Conservation (phyloP, 192 early-diverging fungal species). For the Backusella liffmaniae region DNA sequence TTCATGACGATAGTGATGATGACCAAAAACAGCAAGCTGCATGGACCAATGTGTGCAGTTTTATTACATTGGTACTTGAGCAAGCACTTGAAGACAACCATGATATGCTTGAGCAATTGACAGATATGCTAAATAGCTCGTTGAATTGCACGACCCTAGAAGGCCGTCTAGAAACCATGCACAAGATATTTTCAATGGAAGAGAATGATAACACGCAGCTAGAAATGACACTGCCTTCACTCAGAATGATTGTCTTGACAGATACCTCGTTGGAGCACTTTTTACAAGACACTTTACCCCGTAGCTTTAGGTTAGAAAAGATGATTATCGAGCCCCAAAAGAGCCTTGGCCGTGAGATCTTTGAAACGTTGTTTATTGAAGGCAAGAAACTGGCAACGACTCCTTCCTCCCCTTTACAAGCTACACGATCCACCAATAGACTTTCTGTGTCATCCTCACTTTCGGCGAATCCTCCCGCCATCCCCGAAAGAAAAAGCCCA, state of each 20-base stretch:
- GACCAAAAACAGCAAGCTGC: background rate
- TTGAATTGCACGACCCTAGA: background rate
- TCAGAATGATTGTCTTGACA: slow-evolving; percentile 74
- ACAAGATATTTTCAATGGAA: background rate
- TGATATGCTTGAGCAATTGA: background rate
- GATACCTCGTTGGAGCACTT: slow-evolving; percentile 82
- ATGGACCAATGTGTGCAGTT: slow-evolving; percentile 4
- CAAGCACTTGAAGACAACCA: background rate
- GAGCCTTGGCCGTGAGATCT: slow-evolving; percentile 52
- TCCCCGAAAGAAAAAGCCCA: background rate
- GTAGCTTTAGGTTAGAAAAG: slow-evolving; percentile 62
- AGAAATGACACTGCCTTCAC: slow-evolving; percentile 14
- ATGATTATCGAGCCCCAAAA: slow-evolving; percentile 44
- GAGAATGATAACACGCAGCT: background rate
- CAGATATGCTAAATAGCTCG: background rate
- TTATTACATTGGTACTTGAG: background rate
- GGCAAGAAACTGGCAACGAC: slow-evolving; percentile 24
- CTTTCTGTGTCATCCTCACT: background rate
- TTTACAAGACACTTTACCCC: slow-evolving; percentile 63
- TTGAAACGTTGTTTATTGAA: slow-evolving; percentile 43
- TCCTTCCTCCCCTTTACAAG: background rate
- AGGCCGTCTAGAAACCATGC: background rate
- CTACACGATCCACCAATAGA: background rate
- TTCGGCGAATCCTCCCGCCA: background rate
- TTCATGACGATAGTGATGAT: background rate